These are phyloP conservation scores for Xylariaceae sp. DNA, from an alignment of 2,329 filamentous ascomycete genomes.

Conservation along the genomic window DNA sequence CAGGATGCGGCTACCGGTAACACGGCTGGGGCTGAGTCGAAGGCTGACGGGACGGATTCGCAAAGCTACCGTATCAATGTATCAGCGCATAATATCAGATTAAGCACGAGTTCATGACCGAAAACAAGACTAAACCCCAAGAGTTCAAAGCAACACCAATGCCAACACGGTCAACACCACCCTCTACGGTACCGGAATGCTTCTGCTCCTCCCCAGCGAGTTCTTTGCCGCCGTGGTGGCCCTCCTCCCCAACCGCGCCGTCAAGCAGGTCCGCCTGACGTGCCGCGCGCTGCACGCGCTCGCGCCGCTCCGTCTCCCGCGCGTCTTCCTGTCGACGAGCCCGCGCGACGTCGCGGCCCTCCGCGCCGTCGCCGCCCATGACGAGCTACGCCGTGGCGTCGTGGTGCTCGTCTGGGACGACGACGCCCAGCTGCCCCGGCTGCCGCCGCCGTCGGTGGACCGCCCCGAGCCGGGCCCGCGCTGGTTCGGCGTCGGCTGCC, in stretches of 20 bases:
- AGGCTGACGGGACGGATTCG: no score
- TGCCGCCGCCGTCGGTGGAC: neutral
- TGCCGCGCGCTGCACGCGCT: neutral
- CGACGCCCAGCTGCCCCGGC: neutral
- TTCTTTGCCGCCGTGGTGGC: neutral
- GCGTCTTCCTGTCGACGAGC: neutral
- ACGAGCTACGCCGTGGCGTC: neutral
- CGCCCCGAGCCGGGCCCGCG: no score
- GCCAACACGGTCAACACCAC: no score
- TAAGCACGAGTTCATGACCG: no score
- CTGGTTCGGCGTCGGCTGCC: no score
- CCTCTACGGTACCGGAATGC: no score
- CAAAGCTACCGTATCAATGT: no score
- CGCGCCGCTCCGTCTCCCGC: neutral
- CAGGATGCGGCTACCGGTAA: no score
- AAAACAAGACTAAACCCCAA: no score
- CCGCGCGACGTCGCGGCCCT: neutral
- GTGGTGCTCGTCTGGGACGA: neutral
- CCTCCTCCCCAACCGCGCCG: neutral
- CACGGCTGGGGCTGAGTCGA: no score
- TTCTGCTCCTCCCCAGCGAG: neutral
- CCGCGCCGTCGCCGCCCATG: neutral
- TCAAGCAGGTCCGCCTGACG: neutral
- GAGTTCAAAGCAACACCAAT: no score
- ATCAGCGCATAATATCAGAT: no score